phyloP scores from a whole-genome alignment of 306 rosid genomes.

The Citrullus mucosospermus region DNA sequence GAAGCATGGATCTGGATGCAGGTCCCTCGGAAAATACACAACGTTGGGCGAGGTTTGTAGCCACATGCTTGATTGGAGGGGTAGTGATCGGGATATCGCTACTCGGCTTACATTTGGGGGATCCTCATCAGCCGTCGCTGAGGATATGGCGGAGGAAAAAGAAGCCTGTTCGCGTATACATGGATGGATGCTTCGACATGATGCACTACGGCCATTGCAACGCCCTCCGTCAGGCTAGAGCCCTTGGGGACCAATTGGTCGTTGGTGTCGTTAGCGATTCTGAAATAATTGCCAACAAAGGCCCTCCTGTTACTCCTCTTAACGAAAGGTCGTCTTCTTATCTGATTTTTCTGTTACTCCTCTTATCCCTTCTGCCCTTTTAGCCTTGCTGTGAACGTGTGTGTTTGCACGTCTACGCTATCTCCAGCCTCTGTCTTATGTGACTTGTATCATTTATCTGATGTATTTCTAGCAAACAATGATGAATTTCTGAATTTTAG shows the following conservation, averaged over 20 bases:
- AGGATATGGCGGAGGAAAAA: conserved; percentile 35
- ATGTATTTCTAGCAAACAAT: not conserved
- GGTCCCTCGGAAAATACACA: conserved; percentile 13
- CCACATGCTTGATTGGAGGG: conserved; percentile 53
- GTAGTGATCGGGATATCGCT: conserved; percentile 43
- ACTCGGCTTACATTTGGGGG: conserved; percentile 12
- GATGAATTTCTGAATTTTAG: not conserved
- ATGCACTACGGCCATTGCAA: conserved; percentile 67
- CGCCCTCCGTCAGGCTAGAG: conserved; percentile 59
- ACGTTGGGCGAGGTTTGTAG: conserved; percentile 41
- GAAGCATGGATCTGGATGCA: conserved; percentile 31
- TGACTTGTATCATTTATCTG: not conserved
- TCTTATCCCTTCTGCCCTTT: not conserved
- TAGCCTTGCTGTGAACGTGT: not conserved
- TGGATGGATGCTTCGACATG: conserved; percentile 62
- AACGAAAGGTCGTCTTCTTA: conserved; percentile 24
- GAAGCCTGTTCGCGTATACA: conserved; percentile 45
- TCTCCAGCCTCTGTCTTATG: not conserved
- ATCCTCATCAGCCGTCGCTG: conserved; percentile 20
- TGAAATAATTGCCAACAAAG: conserved; percentile 43
- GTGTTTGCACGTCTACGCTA: not conserved
- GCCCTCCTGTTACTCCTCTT: conserved; percentile 51
- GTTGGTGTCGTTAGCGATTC: conserved; percentile 53
- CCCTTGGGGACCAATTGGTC: conserved; percentile 45
- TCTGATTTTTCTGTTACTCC: not conserved